Evolutionary conservation across 2,329 filamentous ascomycete species (phyloP).

Genomic region (Colletotrichum graminicola): DNA sequence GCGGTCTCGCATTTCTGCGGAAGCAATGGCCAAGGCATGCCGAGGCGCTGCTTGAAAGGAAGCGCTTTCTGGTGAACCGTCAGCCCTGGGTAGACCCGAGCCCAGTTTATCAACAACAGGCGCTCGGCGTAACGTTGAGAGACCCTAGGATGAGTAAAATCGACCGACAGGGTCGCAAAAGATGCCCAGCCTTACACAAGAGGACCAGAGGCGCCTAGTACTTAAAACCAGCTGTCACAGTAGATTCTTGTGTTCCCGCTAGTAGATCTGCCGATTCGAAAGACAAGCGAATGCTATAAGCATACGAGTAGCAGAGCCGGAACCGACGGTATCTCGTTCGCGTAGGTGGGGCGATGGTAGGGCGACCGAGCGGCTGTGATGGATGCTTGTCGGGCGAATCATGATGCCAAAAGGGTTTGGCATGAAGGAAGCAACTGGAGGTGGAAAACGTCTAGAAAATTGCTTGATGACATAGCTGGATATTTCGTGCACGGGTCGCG

Average conservation of each 20-base stretch:
- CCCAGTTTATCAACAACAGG: background rate
- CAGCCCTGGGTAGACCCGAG: background rate
- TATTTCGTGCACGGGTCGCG: slow-evolving; percentile 7
- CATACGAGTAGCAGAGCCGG: slow-evolving; percentile 11
- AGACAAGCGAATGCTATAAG: slow-evolving; percentile 24
- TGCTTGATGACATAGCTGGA: background rate
- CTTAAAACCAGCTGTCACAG: background rate
- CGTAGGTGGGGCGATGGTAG: slow-evolving; percentile 13
- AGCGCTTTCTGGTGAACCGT: slow-evolving; percentile 3
- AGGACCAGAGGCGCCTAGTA: background rate
- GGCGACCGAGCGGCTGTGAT: slow-evolving; percentile 2
- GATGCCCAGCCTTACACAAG: slow-evolving; percentile 19
- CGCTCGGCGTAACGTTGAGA: background rate
- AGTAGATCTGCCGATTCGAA: slow-evolving; percentile 19
- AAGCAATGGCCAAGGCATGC: slow-evolving; percentile 6
- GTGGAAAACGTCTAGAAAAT: background rate
- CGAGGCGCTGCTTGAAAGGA: slow-evolving; percentile 1
- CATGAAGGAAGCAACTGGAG: background rate
- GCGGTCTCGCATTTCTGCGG: background rate
- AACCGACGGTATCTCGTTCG: slow-evolving; percentile 19
- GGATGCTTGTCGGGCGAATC: slow-evolving; percentile 6
- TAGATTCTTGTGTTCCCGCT: slow-evolving; percentile 1
- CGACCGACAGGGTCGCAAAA: background rate
- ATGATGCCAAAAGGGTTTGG: slow-evolving; percentile 1
- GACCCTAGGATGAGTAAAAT: background rate